Evolutionary conservation across 192 early-diverging fungal genomes (phyloP).

Genomic region (Backusella morwellensis): DNA sequence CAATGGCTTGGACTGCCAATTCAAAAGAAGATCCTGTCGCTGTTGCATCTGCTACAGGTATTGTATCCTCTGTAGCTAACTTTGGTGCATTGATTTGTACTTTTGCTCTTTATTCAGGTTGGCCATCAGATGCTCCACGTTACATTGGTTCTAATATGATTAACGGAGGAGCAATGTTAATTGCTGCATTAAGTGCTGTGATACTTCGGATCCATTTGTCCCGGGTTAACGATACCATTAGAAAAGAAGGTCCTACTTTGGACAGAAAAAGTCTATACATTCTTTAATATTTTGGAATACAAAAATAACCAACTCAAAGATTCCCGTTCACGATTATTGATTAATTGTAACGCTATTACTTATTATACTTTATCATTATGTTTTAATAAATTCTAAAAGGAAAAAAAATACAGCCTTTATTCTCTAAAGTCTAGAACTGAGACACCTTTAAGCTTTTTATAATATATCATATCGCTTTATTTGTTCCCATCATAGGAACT

Average conservation of each 20-base stretch:
- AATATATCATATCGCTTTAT: no score
- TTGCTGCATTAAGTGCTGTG: constrained; percentile 29
- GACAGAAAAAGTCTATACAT: constrained; percentile 1
- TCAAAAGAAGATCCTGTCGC: constrained; percentile 31
- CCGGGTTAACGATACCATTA: constrained; percentile 21
- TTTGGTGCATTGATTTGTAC: constrained; percentile 36
- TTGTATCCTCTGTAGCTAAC: constrained; percentile 34
- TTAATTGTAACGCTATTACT: no score
- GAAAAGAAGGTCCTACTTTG: neutral
- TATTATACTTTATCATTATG: no score
- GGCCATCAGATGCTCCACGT: constrained; percentile 30
- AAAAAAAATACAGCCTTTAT: no score
- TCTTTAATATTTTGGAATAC: neutral
- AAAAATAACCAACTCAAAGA: neutral
- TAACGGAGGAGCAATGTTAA: constrained; percentile 30
- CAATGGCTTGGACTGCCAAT: constrained; percentile 39
- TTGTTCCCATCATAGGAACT: no score
- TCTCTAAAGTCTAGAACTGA: no score
- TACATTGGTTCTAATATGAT: constrained; percentile 39
- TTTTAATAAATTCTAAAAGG: no score
- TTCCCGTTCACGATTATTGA: neutral
- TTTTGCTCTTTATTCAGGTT: constrained; percentile 34
- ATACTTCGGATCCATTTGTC: constrained; percentile 14
- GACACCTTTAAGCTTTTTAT: no score
- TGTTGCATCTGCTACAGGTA: constrained; percentile 34